Evolutionary conservation across 768 basidiomycete genomes (phyloP).

Genomic region (Dacryopinax primogenitus): DNA sequence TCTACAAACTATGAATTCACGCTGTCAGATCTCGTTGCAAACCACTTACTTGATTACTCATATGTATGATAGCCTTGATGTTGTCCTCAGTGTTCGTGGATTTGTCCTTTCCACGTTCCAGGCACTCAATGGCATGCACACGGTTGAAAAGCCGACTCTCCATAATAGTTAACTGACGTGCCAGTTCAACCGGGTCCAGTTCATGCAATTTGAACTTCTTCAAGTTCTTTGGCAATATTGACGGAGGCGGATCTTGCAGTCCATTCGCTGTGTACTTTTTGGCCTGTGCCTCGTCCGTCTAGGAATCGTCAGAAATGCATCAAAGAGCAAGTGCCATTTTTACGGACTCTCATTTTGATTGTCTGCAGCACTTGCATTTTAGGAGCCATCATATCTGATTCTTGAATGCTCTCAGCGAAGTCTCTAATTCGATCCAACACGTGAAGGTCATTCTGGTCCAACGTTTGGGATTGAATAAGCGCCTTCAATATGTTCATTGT

Average conservation of each 20-base stretch:
- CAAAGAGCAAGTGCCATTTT: neutral
- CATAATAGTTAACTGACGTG: conserved; percentile 83
- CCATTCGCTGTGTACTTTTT: conserved; percentile 7
- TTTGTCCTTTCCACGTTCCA: conserved; percentile 59
- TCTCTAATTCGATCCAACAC: conserved; percentile 72
- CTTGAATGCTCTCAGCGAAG: conserved; percentile 40
- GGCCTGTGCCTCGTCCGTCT: conserved; percentile 1
- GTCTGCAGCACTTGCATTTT: conserved; percentile 6
- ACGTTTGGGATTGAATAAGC: conserved; percentile 67
- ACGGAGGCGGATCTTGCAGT: conserved; percentile 47
- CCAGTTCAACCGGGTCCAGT: conserved; percentile 78
- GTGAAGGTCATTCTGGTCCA: conserved; percentile 75
- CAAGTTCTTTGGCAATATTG: conserved; percentile 54
- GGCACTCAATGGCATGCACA: conserved; percentile 81
- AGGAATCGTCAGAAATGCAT: neutral
- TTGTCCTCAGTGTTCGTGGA: conserved; percentile 43
- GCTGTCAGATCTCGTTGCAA: neutral
- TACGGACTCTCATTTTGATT: neutral
- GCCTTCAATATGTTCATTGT: conserved; percentile 84
- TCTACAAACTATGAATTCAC: conserved; percentile 33
- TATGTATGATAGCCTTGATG: conserved; percentile 74
- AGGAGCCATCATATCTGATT: neutral
- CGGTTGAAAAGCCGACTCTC: conserved; percentile 77
- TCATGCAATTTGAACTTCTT: conserved; percentile 73
- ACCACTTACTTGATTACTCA: conserved; percentile 61